Conservation (phyloP, 2,329 filamentous ascomycete genomes). For the Fusarium subglutinans region DNA sequence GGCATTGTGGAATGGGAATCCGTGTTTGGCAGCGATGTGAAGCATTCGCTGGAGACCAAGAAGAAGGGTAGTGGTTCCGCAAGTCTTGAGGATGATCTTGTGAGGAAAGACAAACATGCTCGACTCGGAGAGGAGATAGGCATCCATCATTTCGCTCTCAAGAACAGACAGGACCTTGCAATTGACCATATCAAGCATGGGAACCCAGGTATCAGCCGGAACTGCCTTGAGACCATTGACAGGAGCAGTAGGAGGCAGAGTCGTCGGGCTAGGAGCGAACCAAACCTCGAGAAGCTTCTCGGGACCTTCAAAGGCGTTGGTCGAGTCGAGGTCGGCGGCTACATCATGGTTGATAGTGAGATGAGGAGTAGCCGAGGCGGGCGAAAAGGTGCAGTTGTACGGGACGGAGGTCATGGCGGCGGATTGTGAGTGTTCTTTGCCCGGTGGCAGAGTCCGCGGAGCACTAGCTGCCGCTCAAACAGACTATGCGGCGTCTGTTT, state of each 20-base stretch:
- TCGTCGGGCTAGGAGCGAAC: slow-evolving; percentile 84
- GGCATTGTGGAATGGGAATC: slow-evolving; percentile 85
- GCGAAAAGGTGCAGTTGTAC: slow-evolving; percentile 81
- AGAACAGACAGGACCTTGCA: slow-evolving; percentile 97
- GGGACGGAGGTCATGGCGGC: neutral
- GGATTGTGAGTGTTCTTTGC: slow-evolving; percentile 40
- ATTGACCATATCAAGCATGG: slow-evolving; percentile 97
- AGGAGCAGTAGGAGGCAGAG: slow-evolving; percentile 75
- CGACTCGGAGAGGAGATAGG: slow-evolving; percentile 96
- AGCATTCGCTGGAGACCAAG: slow-evolving; percentile 89
- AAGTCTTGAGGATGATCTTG: slow-evolving; percentile 98
- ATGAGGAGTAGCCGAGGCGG: slow-evolving; percentile 84
- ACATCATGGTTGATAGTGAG: slow-evolving; percentile 97
- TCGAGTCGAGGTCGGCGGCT: slow-evolving; percentile 90
- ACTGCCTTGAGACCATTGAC: slow-evolving; percentile 88
- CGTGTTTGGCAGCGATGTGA: slow-evolving; percentile 86
- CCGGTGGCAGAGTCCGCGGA: slow-evolving; percentile 72
- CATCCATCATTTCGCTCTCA: slow-evolving; percentile 92
- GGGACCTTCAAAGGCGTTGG: slow-evolving; percentile 97
- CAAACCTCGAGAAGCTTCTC: slow-evolving; percentile 99
- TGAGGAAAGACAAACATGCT: slow-evolving; percentile 99
- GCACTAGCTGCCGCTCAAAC: slow-evolving; percentile 98
- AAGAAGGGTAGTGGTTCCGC: slow-evolving; percentile 93
- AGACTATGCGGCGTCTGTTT: slow-evolving; percentile 92
- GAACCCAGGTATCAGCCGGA: slow-evolving; percentile 85